Evolutionary conservation across 192 early-diverging fungal genomes (phyloP), one percentile per base, ranked within the genome.

Genomic region (Nowakowskiella sp.): DNA sequence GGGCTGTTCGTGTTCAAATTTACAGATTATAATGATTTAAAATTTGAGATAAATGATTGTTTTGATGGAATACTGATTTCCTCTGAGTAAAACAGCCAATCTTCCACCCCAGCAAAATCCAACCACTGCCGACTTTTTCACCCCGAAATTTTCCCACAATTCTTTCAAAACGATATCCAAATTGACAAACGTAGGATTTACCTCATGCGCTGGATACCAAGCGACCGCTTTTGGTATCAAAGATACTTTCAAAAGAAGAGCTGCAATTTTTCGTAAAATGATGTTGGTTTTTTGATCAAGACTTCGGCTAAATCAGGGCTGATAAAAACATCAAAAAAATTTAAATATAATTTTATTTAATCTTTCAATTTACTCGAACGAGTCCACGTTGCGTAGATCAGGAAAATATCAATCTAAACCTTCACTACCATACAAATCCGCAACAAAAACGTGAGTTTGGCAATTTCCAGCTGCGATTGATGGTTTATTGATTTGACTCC

Each of bases 81-180:
- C 19, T 39, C 36, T 19, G 19, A 39, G 36, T 13, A 39, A 19
- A 13, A 39, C 13, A 13, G 19, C 36, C 13, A 13, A 19, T 39
- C 36, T 13, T 39, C 36, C 36, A 39, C 36, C 36, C 36, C 36
- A 39, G 19, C 36, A 39, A 39, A 39, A 39, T 39, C 36, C 36
- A 19, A 39, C 19, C 13, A 19, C 36, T 13, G 19, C 13, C 13
- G 19, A 19, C 36, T 39, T 39, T 19, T 39, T 39, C 36, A 39
- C 36, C 13, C 36, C 36, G 36, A 39, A 13, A 39, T 13, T 39
- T 39, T 39, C 36, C 13, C 36, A 19, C 19, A 39, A 39, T 19
- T 39, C 36, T 19, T 13, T 19, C 19, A 39, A 13, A 39, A 19
- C 36, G 36, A 13, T 13, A 39, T 39, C 36, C 13, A 39, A 39